Percentiles rank a stretch among this genome's conserved stretches.
Evolutionary conservation across 192 early-diverging fungal species (phyloP).

Genomic region (Allomyces arbusculus): DNA sequence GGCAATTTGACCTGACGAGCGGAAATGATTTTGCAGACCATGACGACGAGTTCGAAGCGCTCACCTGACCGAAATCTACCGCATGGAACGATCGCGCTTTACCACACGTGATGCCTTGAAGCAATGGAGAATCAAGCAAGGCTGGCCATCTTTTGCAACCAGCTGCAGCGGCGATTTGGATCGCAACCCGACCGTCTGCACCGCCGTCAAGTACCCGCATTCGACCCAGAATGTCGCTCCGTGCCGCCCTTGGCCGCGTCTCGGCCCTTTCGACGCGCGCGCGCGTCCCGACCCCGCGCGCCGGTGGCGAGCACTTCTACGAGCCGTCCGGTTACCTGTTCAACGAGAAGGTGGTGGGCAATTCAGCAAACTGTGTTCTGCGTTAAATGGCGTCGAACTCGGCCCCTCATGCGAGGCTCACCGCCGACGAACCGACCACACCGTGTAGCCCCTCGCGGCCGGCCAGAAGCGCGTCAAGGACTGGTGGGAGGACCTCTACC

Average conservation of each 20-base stretch:
- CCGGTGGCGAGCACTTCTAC: slow-evolving; percentile 22
- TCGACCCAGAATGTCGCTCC: not conserved
- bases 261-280: not conserved
- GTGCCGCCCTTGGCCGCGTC: not conserved
- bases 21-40: too few relatives aligned
- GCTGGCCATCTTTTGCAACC: too few relatives aligned
- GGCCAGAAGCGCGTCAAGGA: slow-evolving; percentile 50
- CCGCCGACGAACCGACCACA: not conserved
- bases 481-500: slow-evolving; percentile 48
- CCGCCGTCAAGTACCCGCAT: too few relatives aligned
- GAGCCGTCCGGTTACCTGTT: slow-evolving; percentile 58
- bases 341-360: slow-evolving; percentile 39
- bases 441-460: slow-evolving; percentile 18
- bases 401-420: not conserved
- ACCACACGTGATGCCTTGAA: too few relatives aligned
- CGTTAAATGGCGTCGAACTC: not conserved
- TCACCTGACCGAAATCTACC: too few relatives aligned
- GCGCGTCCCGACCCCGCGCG: not conserved
- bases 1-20: too few relatives aligned
- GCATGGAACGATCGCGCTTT: too few relatives aligned
- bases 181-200: too few relatives aligned
- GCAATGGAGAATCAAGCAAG: too few relatives aligned
- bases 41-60: too few relatives aligned
- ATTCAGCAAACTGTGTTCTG: not conserved
- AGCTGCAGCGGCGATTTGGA: too few relatives aligned